Percentiles rank a stretch among this genome's conserved stretches.
Evolutionary conservation across 768 basidiomycete species (phyloP).

Genomic region (Thelephora ganbajun): DNA sequence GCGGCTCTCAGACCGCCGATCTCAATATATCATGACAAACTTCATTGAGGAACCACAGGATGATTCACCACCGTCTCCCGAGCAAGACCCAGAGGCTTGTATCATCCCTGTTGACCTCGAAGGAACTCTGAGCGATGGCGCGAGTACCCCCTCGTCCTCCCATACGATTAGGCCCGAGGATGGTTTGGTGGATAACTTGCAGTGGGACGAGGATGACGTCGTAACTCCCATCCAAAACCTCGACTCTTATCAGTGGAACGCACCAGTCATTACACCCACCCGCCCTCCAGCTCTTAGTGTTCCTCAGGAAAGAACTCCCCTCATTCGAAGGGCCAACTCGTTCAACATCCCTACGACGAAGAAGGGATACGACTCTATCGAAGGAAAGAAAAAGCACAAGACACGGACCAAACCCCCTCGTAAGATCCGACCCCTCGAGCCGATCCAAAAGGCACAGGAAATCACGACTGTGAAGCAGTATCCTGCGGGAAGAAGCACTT

Average conservation of each 20-base stretch:
- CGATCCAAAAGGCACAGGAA: slow-evolving; percentile 7
- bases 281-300: background rate
- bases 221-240: background rate
- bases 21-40: slow-evolving; percentile 51
- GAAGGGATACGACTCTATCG: slow-evolving; percentile 8
- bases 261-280: background rate
- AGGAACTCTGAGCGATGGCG: background rate
- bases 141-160: background rate
- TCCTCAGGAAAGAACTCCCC: slow-evolving; percentile 20
- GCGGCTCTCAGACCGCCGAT: slow-evolving; percentile 39
- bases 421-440: slow-evolving; percentile 5
- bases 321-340: slow-evolving; percentile 26
- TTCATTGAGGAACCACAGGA: slow-evolving; percentile 40
- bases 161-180: slow-evolving; percentile 1
- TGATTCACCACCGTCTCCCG: slow-evolving; percentile 22
- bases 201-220: slow-evolving; percentile 11
- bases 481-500: slow-evolving; percentile 49
- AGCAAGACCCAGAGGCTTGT: slow-evolving; percentile 22
- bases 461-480: slow-evolving; percentile 15
- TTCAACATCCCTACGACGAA: slow-evolving; percentile 11
- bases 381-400: slow-evolving; percentile 10
- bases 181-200: slow-evolving; percentile 10
- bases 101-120: background rate
- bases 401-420: slow-evolving; percentile 9
- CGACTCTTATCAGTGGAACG: background rate